These are phyloP conservation scores for Wickerhamiella kurtzmanii DNA, from an alignment of 805 yeast species.

Conservation along the genomic window DNA sequence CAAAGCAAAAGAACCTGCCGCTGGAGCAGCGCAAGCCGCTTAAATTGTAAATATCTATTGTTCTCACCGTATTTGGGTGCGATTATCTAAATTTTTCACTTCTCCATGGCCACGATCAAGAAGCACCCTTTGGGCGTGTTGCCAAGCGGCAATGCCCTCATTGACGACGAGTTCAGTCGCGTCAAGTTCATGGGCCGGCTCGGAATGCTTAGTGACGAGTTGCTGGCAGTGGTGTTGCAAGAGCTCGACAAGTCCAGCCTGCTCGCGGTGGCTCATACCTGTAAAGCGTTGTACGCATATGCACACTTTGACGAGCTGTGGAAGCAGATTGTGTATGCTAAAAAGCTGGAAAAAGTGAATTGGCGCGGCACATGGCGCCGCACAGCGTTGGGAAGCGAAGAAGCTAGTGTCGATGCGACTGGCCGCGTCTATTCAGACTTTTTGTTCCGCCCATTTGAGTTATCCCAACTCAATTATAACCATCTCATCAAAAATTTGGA, in stretches of 20 bases:
- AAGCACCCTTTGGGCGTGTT: conserved; percentile 61
- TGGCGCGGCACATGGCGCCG: conserved; percentile 82
- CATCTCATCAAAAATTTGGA: conserved; percentile 35
- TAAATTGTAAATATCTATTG: neutral
- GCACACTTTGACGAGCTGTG: conserved; percentile 68
- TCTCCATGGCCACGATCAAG: no score
- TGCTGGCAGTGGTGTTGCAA: conserved; percentile 40
- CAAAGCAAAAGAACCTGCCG: conserved; percentile 11
- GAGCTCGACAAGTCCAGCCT: conserved; percentile 41
- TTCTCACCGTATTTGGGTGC: neutral
- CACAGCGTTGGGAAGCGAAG: conserved; percentile 31
- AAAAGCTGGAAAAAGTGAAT: conserved; percentile 22
- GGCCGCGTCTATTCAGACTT: conserved; percentile 54
- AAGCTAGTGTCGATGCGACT: conserved; percentile 13
- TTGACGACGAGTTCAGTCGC: conserved; percentile 21
- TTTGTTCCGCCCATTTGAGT: conserved; percentile 72
- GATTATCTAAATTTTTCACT: conserved; percentile 1
- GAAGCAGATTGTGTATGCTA: conserved; percentile 43
- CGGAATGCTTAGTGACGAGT: conserved; percentile 45
- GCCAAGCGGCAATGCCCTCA: conserved; percentile 58
- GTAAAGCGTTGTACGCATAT: conserved; percentile 59
- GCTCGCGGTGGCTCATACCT: conserved; percentile 40
- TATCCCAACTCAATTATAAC: conserved; percentile 54
- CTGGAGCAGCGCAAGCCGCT: conserved; percentile 10
- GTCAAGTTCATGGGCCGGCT: conserved; percentile 23